phyloP scores from a whole-genome alignment of 2,329 filamentous ascomycete species.

The Botrytis aclada region DNA sequence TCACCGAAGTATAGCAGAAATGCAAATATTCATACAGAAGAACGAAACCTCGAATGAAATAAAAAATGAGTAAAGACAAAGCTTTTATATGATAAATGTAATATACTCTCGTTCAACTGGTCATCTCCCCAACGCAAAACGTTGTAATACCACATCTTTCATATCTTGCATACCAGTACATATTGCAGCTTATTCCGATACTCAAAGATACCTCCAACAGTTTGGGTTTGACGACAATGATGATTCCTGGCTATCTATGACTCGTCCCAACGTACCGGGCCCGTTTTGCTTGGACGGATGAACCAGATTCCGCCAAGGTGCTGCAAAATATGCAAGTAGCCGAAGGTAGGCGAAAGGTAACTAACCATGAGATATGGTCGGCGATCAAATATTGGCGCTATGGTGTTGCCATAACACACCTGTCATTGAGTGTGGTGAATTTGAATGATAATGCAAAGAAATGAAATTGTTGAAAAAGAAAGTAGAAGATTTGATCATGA shows the following conservation, averaged over 20 bases:
- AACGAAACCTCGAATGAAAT: neutral
- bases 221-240: conserved; percentile 12
- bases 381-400: conserved; percentile 16
- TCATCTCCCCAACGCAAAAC: conserved; percentile 9
- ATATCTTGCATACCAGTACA: conserved; percentile 5
- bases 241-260: conserved; percentile 5
- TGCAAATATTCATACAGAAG: neutral
- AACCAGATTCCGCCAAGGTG: conserved; percentile 10
- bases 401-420: neutral
- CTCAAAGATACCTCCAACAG: neutral
- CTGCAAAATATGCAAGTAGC: conserved; percentile 12
- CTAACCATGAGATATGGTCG: conserved; percentile 13
- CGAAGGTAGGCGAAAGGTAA: conserved; percentile 5
- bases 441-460: neutral
- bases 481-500: neutral
- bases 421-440: neutral
- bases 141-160: conserved; percentile 10
- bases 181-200: conserved; percentile 13
- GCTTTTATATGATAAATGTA: neutral
- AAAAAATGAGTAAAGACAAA: neutral
- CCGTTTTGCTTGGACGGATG: conserved; percentile 11
- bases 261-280: conserved; percentile 11
- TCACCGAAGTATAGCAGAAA: neutral
- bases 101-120: neutral
- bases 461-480: neutral